Base-by-base conservation (phyloP, 805 yeast species). In the Starmerella bombicola region DNA sequence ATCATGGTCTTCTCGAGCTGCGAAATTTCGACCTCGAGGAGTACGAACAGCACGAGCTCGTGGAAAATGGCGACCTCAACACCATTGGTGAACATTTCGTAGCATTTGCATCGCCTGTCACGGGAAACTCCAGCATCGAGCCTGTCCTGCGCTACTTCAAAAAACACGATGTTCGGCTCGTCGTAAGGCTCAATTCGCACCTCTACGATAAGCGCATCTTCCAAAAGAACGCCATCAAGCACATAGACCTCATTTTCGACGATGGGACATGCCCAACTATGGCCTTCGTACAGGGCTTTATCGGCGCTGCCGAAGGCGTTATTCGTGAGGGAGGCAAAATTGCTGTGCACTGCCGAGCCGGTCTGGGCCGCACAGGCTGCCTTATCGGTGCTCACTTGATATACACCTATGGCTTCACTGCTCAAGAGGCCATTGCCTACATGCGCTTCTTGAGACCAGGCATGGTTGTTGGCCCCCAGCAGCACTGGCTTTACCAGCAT, bases 391-490 rank as follows among this genome's bases (percentile, higher is more conserved):
- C 98, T 0, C 95, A 88, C 61, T 68, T 91, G 50, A 91, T 91
- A 37, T 91, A 91, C 58, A 84, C 95, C 2, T 91, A 88, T 59
- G 96, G 96, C 0, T 91, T 91, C 58, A 91, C 97, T 4, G 98
- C 98, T 3, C 80, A 74, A 58, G 98, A 91, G 61, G 91, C 95
- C 61, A 91, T 91, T 53, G 95, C 88, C 1, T 91, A 85, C 57
- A 81, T 91, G 88, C 72, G 98, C 59, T 81, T 91, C 73, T 70
- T 91, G 48, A 74, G 98, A 51, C 98, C 98, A 0, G 98, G 98
- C 31, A 91, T 91, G 98, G 96, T 91, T n/a, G 98, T 91, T 23
- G 98, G 98, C 0, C 98, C 98, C 2, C 98, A 91, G 61, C 98
- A 91, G 59, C 98, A 91, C 64, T 91, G 98, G 98, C 69, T 91